Evolutionary conservation across 352 stramenopile species (phyloP).

Genomic region (Phytophthora uliginosa): DNA sequence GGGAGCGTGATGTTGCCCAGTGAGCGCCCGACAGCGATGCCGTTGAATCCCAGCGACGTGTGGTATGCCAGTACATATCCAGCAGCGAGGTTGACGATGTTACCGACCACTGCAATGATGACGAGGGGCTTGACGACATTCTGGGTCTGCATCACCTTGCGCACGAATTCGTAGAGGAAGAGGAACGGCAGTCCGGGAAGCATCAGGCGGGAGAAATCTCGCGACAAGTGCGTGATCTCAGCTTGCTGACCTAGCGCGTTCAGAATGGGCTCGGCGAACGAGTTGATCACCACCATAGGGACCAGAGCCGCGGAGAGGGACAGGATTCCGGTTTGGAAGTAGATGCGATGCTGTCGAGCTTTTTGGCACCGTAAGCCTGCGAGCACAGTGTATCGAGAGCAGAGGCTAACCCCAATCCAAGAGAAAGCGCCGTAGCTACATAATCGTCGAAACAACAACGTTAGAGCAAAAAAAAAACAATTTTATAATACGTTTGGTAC

Average conservation of each 20-base stretch:
- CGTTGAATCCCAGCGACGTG: constrained; percentile 73
- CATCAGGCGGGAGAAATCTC: constrained; percentile 67
- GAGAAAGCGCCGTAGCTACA: constrained; percentile 62
- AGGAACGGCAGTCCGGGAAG: constrained; percentile 71
- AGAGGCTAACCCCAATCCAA: constrained; percentile 68
- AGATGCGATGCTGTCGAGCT: constrained; percentile 71
- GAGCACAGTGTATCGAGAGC: constrained; percentile 82
- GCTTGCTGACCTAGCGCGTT: constrained; percentile 46
- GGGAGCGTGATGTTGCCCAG: constrained; percentile 57
- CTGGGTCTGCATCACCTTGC: constrained; percentile 78
- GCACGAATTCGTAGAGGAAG: constrained; percentile 82
- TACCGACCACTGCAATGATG: constrained; percentile 57
- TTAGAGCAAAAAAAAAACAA: neutral
- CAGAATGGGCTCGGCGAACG: constrained; percentile 53
- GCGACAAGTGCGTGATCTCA: constrained; percentile 56
- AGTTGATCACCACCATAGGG: constrained; percentile 66
- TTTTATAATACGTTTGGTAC: too few species aligned
- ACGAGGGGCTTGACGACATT: constrained; percentile 82
- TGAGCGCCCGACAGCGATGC: constrained; percentile 68
- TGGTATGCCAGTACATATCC: constrained; percentile 79
- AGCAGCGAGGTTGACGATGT: constrained; percentile 65
- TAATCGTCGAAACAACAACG: neutral
- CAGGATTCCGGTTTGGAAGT: constrained; percentile 72
- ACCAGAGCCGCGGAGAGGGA: constrained; percentile 50
- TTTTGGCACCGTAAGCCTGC: constrained; percentile 67